phyloP scores from a whole-genome alignment of 2,329 filamentous ascomycete genomes.

The Achaetomium macrosporum region DNA sequence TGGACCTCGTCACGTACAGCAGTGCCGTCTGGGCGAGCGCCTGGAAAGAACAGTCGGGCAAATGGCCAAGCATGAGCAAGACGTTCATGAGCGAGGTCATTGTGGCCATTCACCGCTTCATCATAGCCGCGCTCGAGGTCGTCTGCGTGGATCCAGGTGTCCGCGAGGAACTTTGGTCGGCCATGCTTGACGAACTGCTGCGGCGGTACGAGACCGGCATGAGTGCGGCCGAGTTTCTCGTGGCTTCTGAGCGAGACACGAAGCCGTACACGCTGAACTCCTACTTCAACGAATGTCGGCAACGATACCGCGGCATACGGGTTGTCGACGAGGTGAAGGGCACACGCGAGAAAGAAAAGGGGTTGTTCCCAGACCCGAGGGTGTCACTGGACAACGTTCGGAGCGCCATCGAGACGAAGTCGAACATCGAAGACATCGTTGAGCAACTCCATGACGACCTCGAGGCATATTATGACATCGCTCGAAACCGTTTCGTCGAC shows the following conservation, averaged over 20 bases:
- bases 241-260: conserved; percentile 26
- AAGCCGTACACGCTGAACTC: conserved; percentile 30
- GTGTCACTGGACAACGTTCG: conserved; percentile 18
- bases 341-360: not conserved
- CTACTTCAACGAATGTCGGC: conserved; percentile 21
- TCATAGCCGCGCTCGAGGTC: conserved; percentile 14
- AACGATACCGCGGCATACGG: conserved; percentile 16
- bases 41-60: conserved; percentile 28
- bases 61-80: conserved; percentile 27
- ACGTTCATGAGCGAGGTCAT: conserved; percentile 28
- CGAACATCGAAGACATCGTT: conserved; percentile 21
- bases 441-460: conserved; percentile 31
- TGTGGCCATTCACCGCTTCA: conserved; percentile 28
- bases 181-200: conserved; percentile 21
- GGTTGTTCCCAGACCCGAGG: not conserved
- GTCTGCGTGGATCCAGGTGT: conserved; percentile 22
- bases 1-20: conserved; percentile 25
- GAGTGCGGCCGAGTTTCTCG: conserved; percentile 23
- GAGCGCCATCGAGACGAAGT: conserved; percentile 15
- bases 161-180: conserved; percentile 20
- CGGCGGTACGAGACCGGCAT: conserved; percentile 24
- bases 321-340: conserved; percentile 10
- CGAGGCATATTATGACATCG: conserved; percentile 31
- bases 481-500: conserved; percentile 31
- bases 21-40: conserved; percentile 19